phyloP scores from a whole-genome alignment of 73 alveolate species.

The Paramecium octaurelia region DNA sequence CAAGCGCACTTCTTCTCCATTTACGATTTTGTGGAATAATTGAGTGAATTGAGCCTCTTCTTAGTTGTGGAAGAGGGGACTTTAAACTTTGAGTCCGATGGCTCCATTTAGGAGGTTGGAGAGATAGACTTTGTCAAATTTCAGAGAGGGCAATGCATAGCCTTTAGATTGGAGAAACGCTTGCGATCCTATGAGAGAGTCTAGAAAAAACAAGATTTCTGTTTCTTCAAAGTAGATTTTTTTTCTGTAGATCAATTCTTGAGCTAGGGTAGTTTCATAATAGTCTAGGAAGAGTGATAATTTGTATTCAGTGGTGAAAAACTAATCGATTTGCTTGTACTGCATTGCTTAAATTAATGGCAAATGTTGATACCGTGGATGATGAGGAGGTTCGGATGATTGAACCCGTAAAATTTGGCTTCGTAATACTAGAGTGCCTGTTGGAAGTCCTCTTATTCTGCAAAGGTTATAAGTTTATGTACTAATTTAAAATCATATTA shows the following conservation, averaged over 20 bases:
- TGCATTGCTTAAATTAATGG: slow-evolving; percentile 11
- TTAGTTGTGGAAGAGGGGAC: neutral
- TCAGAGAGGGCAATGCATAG: neutral
- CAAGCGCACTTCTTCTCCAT: neutral
- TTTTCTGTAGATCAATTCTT: slow-evolving; percentile 8
- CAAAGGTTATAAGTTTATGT: neutral
- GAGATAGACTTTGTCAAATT: slow-evolving; percentile 3
- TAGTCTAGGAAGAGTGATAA: slow-evolving; percentile 17
- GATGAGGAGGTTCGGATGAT: slow-evolving; percentile 31
- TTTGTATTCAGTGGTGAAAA: neutral
- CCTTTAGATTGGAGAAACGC: slow-evolving; percentile 39
- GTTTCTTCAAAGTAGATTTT: slow-evolving; percentile 45
- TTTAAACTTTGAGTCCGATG: neutral
- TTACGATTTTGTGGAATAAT: neutral
- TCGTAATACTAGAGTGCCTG: neutral
- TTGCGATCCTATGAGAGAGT: neutral
- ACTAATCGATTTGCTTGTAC: slow-evolving; percentile 36
- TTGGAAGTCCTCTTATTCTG: neutral
- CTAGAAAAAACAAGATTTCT: slow-evolving; percentile 15
- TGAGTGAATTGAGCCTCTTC: neutral
- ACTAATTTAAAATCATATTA: neutral
- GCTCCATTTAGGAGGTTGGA: neutral
- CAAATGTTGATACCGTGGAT: neutral
- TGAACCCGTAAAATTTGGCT: slow-evolving; percentile 5
- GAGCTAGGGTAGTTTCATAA: neutral